Percentiles rank a stretch among this genome's conserved stretches.
Conservation (phyloP, 495 filamentous ascomycete genomes). For the Hamigera avellanea region DNA sequence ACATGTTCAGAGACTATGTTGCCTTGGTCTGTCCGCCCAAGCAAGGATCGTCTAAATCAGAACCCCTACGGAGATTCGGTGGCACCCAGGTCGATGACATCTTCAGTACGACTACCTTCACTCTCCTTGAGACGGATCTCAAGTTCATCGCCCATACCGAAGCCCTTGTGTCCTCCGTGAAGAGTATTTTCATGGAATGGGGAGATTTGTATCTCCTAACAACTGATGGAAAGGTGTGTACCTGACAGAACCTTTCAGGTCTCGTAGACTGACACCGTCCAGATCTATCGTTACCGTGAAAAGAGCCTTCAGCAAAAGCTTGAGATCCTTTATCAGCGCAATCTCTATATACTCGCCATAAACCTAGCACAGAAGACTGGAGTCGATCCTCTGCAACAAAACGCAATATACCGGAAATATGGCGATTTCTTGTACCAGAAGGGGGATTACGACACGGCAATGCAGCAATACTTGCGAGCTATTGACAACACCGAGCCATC, state of each 20-base stretch:
- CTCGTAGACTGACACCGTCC: constrained; percentile 5
- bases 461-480: constrained; percentile 95
- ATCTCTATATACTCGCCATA: constrained; percentile 84
- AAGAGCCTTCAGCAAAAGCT: constrained; percentile 83
- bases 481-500: constrained; percentile 93
- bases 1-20: constrained; percentile 75
- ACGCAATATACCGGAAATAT: constrained; percentile 85
- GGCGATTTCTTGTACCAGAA: constrained; percentile 95
- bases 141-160: constrained; percentile 89
- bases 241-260: not conserved
- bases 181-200: constrained; percentile 77
- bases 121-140: constrained; percentile 77
- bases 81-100: constrained; percentile 56
- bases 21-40: constrained; percentile 78
- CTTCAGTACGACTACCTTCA: constrained; percentile 76
- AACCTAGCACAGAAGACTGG: constrained; percentile 86
- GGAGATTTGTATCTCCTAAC: constrained; percentile 81
- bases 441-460: constrained; percentile 88
- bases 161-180: constrained; percentile 64
- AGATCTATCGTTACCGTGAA: constrained; percentile 86
- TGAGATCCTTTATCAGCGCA: constrained; percentile 88
- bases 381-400: constrained; percentile 65
- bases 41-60: constrained; percentile 38
- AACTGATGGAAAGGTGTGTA: constrained; percentile 72
- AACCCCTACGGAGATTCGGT: constrained; percentile 51